A percentile compares a stretch with the other conserved stretches of the same genome.
Conservation (phyloP, 2,329 filamentous ascomycete species). For the Grosmannia serpens region DNA sequence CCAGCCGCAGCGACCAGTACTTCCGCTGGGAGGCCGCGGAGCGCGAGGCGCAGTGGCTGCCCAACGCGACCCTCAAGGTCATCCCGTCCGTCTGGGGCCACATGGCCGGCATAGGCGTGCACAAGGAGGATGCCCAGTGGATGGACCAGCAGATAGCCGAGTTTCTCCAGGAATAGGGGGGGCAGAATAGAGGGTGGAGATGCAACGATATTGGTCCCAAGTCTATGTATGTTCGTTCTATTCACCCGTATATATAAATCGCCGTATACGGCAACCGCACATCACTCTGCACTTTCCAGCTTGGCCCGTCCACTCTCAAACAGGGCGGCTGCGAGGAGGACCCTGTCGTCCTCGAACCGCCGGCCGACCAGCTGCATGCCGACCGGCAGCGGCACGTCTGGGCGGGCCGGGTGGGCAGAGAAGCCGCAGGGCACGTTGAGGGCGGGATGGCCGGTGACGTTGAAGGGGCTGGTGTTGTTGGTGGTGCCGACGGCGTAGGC, state of each 20-base stretch:
- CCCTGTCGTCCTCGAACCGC: conserved; percentile 17
- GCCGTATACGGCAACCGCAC: too few species aligned
- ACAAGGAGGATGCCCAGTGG: conserved; percentile 4
- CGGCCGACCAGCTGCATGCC: conserved; percentile 21
- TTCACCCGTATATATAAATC: too few species aligned
- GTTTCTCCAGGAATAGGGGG: conserved; percentile 1
- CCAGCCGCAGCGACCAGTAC: conserved; percentile 64
- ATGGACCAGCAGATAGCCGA: conserved; percentile 1
- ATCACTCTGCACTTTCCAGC: neutral
- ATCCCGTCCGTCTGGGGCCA: conserved; percentile 13
- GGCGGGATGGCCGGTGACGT: conserved; percentile 36
- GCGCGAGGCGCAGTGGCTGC: conserved; percentile 47
- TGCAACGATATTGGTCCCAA: neutral
- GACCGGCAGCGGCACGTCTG: conserved; percentile 16
- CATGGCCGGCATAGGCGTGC: conserved; percentile 6
- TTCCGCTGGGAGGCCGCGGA: conserved; percentile 73
- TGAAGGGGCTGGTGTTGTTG: conserved; percentile 34
- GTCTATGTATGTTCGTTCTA: conserved; percentile 1
- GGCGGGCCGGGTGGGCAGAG: conserved; percentile 8
- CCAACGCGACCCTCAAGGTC: neutral
- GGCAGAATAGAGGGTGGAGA: too few species aligned
- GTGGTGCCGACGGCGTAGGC: conserved; percentile 31
- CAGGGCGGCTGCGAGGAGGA: conserved; percentile 18
- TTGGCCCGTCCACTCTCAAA: conserved; percentile 18
- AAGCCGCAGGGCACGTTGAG: conserved; percentile 32